Conservation (phyloP, 306 rosid species). For the Lotus japonicus region DNA sequence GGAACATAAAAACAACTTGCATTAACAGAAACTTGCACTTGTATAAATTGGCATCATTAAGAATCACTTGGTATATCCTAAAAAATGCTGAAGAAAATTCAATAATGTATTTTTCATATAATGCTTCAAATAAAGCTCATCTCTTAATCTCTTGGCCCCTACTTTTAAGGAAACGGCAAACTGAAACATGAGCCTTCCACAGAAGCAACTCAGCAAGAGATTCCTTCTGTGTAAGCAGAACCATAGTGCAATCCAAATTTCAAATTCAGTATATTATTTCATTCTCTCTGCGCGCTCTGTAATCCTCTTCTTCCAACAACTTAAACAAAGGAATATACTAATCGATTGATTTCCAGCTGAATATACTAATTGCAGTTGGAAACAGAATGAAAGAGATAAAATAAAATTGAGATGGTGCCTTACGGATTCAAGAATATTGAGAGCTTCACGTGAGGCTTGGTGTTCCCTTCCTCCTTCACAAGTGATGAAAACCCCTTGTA, state of each 20-base stretch:
- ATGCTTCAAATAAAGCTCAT: background rate
- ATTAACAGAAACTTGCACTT: background rate
- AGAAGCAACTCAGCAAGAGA: background rate
- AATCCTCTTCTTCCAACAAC: too few species aligned
- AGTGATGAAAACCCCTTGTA: constrained; percentile 90
- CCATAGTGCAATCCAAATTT: background rate
- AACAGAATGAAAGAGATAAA: background rate
- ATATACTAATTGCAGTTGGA: background rate
- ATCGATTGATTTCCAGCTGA: too few species aligned
- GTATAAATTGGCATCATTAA: background rate
- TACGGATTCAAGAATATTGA: constrained; percentile 83
- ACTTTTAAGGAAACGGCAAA: background rate
- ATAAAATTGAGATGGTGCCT: background rate
- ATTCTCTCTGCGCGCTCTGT: too few species aligned
- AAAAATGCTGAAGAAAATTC: background rate
- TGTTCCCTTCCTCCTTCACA: constrained; percentile 94
- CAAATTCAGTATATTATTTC: too few species aligned
- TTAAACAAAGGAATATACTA: too few species aligned
- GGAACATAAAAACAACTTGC: background rate
- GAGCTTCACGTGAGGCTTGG: constrained; percentile 89
- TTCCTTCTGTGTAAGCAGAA: background rate
- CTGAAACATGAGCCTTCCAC: background rate
- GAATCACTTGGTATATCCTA: background rate
- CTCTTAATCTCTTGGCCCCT: background rate
- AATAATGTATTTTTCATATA: background rate